Evolutionary conservation across 768 basidiomycete genomes (phyloP), one percentile per base, ranked within the genome.

Genomic region (Glaciozyma antarctica): DNA sequence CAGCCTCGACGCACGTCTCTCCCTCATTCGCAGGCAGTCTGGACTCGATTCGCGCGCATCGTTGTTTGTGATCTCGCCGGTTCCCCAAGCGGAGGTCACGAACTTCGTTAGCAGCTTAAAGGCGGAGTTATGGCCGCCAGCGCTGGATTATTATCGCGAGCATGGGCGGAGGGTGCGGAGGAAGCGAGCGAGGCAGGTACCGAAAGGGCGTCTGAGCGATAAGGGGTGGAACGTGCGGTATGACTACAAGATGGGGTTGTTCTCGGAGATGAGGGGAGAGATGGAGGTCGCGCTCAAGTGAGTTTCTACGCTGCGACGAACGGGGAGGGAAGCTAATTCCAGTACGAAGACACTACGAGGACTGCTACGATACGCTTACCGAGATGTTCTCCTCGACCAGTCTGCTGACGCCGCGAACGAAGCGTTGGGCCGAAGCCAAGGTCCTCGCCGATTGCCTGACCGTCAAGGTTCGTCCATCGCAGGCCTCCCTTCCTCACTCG

Each of bases 341-440:
- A 24, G 13, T 38, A 59, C n/a, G 64, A 73, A 92, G 91, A 74
- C 91, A 97, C 75, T 95, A 92, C 73, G 91, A 94, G 76, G 92
- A 95, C 72, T 90, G 90, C 17, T 94, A 94, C 78, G 82, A 82
- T 44, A 86, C 82, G 58, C 79, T 97, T 6, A 80, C 85, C 57
- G 85, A 87, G 63, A 91, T 95, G 87, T 94, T 97, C 74, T 85
- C 86, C 3, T 90, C 61, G 10, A 87, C 87, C 2, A 85, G 85
- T 7, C 87, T 88, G 58, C 78, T 95, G 12, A 89, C 88, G 1
- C 91, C 92, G 8, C 83, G 94, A 13, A 97, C 92, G 2, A 99
- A 98, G 75, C 82, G 94, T 38, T 98, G 94, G 94, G 92, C 93
- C 21, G 95, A 99, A 76, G 94, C 94, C 5, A 95, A 93, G 76